These are phyloP conservation scores for Cyberlindnera amylophila DNA, from an alignment of 805 yeast genomes.

Conservation along the genomic window DNA sequence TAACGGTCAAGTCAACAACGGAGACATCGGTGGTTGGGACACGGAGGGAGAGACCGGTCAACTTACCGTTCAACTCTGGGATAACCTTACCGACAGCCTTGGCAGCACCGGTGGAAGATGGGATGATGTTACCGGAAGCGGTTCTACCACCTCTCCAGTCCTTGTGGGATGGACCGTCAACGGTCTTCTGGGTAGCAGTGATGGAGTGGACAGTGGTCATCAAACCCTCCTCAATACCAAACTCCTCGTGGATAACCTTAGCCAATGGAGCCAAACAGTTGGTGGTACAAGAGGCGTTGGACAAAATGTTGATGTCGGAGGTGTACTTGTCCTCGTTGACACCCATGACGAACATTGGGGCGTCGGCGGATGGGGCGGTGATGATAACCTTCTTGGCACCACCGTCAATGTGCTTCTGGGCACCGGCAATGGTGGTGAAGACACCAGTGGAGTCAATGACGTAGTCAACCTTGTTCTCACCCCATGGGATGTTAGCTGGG, in stretches of 20 bases:
- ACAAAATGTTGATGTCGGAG: slow-evolving; percentile 69
- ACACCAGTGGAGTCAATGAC: slow-evolving; percentile 95
- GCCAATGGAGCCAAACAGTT: slow-evolving; percentile 95
- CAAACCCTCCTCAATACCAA: slow-evolving; percentile 86
- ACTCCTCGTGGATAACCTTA: slow-evolving; percentile 80
- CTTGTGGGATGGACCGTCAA: slow-evolving; percentile 95
- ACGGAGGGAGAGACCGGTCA: slow-evolving; percentile 91
- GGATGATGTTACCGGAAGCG: slow-evolving; percentile 92
- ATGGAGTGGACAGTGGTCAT: slow-evolving; percentile 97
- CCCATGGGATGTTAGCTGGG: slow-evolving; percentile 90
- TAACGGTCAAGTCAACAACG: slow-evolving; percentile 87
- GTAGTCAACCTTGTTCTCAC: slow-evolving; percentile 72
- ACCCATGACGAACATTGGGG: slow-evolving; percentile 94
- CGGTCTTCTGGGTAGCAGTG: slow-evolving; percentile 95
- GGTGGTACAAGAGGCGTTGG: slow-evolving; percentile 95
- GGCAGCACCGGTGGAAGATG: slow-evolving; percentile 96
- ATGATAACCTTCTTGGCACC: slow-evolving; percentile 95
- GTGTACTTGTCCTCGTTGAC: slow-evolving; percentile 81
- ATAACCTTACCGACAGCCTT: slow-evolving; percentile 96
- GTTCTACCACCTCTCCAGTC: slow-evolving; percentile 99
- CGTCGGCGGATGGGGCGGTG: slow-evolving; percentile 91
- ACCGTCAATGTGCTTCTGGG: slow-evolving; percentile 78
- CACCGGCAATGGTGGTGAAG: slow-evolving; percentile 79
- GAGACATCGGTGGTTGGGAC: slow-evolving; percentile 94
- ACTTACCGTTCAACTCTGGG: slow-evolving; percentile 86